phyloP scores from a whole-genome alignment of 495 filamentous ascomycete species.

The Xylaria telfairii region DNA sequence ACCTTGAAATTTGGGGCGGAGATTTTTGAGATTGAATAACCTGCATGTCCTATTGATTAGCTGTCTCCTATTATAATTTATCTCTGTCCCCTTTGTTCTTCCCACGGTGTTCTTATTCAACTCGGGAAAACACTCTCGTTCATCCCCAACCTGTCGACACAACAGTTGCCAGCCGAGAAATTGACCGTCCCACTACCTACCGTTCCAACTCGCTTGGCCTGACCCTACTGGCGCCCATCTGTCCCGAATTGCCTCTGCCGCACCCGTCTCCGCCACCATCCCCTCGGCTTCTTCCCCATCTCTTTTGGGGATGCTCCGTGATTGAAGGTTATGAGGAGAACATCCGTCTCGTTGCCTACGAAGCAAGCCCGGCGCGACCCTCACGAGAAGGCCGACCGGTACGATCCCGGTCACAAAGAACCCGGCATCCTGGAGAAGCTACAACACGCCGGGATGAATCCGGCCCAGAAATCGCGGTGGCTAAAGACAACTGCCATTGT shows the following conservation, averaged over 20 bases:
- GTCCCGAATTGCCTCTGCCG: constrained; percentile 15
- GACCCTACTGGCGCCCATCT: constrained; percentile 3
- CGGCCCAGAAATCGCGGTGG: constrained; percentile 76
- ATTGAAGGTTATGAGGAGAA: constrained; percentile 59
- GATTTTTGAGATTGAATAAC: constrained; percentile 23
- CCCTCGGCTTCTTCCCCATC: constrained; percentile 25
- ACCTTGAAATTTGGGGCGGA: constrained; percentile 17
- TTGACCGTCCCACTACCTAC: not conserved
- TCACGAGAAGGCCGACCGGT: constrained; percentile 63
- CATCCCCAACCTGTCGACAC: constrained; percentile 5
- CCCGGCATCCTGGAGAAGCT: constrained; percentile 53
- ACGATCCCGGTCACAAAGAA: constrained; percentile 52
- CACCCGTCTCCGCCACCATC: constrained; percentile 13
- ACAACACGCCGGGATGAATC: constrained; percentile 66
- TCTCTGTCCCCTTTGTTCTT: not conserved
- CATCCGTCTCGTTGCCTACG: constrained; percentile 64
- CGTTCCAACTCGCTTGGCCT: constrained; percentile 18
- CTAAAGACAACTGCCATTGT: constrained; percentile 84
- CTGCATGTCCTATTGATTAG: constrained; percentile 17
- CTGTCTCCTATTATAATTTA: constrained; percentile 5
- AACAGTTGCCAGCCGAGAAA: constrained; percentile 1
- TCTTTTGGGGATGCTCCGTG: constrained; percentile 36
- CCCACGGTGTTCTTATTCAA: constrained; percentile 1
- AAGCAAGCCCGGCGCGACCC: constrained; percentile 62
- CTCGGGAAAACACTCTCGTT: constrained; percentile 19